A percentile compares a stretch with the other conserved stretches of the same genome.
phyloP scores from a whole-genome alignment of 2,329 filamentous ascomycete genomes.

The Magnaporthales sp. region DNA sequence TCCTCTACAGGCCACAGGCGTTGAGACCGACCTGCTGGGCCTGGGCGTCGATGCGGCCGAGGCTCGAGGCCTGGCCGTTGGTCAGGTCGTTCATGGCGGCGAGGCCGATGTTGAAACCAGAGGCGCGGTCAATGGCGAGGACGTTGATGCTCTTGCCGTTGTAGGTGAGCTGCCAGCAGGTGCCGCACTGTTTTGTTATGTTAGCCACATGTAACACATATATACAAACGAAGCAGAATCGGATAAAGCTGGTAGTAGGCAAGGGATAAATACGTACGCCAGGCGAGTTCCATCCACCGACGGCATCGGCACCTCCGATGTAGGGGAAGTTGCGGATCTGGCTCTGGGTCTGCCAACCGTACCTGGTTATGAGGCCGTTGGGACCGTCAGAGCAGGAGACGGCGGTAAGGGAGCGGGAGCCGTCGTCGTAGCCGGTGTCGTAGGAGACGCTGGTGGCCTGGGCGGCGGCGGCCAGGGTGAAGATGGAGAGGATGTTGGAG shows the following conservation, averaged over 20 bases:
- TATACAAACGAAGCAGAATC: not conserved
- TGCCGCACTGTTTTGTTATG: conserved; percentile 37
- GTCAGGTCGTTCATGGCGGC: conserved; percentile 48
- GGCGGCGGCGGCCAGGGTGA: conserved; percentile 5
- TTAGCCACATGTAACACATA: not conserved
- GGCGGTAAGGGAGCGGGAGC: conserved; percentile 39
- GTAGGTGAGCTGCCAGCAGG: conserved; percentile 48
- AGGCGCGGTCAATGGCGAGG: conserved; percentile 89
- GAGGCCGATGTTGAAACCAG: conserved; percentile 64
- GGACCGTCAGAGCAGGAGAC: conserved; percentile 60
- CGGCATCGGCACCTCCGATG: conserved; percentile 43
- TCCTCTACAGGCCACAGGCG: conserved; percentile 28
- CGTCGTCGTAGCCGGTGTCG: conserved; percentile 62
- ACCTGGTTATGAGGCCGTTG: conserved; percentile 57
- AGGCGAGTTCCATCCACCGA: conserved; percentile 47
- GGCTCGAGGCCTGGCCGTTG: conserved; percentile 33
- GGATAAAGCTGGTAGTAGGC: not conserved
- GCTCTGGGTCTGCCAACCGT: conserved; percentile 48
- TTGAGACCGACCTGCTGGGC: conserved; percentile 32
- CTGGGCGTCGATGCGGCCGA: conserved; percentile 44
- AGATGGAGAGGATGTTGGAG: conserved; percentile 6
- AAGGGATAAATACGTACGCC: conserved; percentile 17
- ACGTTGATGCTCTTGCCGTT: conserved; percentile 56
- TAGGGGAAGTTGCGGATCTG: conserved; percentile 41
- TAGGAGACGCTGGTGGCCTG: conserved; percentile 47